Evolutionary conservation across 192 early-diverging fungal genomes (phyloP).

Genomic region (Backusella macrospora): DNA sequence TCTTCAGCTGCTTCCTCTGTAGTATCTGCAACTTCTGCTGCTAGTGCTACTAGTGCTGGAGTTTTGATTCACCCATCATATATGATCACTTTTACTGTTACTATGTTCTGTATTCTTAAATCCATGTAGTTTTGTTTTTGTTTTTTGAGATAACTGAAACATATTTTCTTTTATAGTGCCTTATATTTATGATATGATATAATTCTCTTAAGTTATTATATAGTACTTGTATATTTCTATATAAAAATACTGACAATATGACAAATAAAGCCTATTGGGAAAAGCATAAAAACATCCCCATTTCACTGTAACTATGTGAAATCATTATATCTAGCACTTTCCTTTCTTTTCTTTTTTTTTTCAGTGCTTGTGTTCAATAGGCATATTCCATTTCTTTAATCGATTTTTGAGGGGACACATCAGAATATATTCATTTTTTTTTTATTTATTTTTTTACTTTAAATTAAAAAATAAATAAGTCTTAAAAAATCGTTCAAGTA

Average conservation of each 20-base stretch:
- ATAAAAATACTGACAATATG: background rate
- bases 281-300: background rate
- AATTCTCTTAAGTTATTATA: background rate
- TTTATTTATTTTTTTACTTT: no score
- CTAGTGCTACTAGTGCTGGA: background rate
- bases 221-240: background rate
- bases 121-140: background rate
- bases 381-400: no score
- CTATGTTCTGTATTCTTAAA: conserved; percentile 4
- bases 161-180: background rate
- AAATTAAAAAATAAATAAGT: background rate
- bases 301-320: background rate
- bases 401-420: no score
- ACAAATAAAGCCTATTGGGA: conserved; percentile 1
- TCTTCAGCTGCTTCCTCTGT: background rate
- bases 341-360: background rate
- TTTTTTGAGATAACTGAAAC: background rate
- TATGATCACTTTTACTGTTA: background rate
- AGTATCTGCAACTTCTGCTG: background rate
- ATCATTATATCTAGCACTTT: background rate
- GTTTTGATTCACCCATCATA: background rate
- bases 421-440: no score
- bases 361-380: no score
- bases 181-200: background rate
- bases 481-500: background rate